Conservation (phyloP, 179 eudicot species). For the Spergularia azorica region DNA sequence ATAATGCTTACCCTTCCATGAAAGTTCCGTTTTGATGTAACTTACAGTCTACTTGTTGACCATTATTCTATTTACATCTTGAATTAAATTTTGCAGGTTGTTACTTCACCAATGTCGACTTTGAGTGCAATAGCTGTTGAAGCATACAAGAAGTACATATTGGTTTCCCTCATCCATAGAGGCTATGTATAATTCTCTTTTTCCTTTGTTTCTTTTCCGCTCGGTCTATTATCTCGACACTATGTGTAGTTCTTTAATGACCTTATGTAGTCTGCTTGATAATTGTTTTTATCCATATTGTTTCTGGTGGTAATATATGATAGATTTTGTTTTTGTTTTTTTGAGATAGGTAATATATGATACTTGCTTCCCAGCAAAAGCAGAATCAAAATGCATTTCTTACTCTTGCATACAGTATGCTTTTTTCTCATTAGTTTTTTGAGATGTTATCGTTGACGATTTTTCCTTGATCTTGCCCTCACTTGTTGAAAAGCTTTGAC, state of each 20-base stretch:
- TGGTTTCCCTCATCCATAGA: constrained; percentile 86
- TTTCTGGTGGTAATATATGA: neutral
- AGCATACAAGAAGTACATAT: constrained; percentile 89
- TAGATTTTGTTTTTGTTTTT: too few species aligned
- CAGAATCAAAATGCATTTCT: neutral
- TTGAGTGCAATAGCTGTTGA: constrained; percentile 88
- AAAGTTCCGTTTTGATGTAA: neutral
- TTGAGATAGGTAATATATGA: neutral
- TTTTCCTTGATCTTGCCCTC: neutral
- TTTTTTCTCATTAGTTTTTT: neutral
- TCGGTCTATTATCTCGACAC: neutral
- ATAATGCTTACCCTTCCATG: neutral
- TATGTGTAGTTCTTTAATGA: neutral
- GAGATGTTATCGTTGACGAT: neutral
- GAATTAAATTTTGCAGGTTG: constrained; percentile 51
- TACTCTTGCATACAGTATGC: neutral
- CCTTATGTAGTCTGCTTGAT: neutral
- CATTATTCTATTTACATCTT: neutral
- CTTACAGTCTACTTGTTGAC: neutral
- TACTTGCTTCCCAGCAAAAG: constrained; percentile 7
- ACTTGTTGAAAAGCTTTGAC: constrained; percentile 14
- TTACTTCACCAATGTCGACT: constrained; percentile 85
- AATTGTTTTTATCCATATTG: neutral
- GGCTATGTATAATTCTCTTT: constrained; percentile 62
- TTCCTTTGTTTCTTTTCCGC: neutral